Base-by-base conservation (phyloP, 2,329 filamentous ascomycete species). In the Lasiodiplodia sp. region DNA sequence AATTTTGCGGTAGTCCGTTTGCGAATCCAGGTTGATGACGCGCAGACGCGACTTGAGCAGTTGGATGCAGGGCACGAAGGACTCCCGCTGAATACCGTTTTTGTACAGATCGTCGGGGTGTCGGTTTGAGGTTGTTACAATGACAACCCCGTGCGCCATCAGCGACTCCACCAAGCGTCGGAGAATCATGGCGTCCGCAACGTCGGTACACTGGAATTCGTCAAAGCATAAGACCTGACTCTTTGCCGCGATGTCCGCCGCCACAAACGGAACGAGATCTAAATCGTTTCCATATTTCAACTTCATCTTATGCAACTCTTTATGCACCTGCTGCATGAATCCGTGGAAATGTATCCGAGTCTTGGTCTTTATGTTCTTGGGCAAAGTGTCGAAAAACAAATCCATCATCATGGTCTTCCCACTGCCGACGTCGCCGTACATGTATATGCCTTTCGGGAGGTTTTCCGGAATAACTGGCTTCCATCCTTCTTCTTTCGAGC, bases 371-470 rank as follows among this genome's bases (percentile, higher is more conserved):
- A 98, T 94, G 69, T 91, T 91, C 18, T 84, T 79, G 0, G 96
- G 96, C 25, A 98, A 84, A 0, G 95, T 97, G 72, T 98, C 94
- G 82, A 94, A 97, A 80, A 98, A 97, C 62, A 99, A 85, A 78
- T 99, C 95, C 96, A 99, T 99, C 77, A 99, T 85, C 96, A 99
- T 99, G 2, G 96, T 99, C 86, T 99, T 99, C 71, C 96, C 96
- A 75, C 93, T 96, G 51, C 96, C 96, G 2, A 99, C 96, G 78
- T 99, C 96, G 69, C 96, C 96, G 76, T 92, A 97, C 79, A 99
- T 91, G 80, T 99, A 99, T 38, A 99, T 82, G 0, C 96, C 96
- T 72, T 93, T 91, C 0, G 96, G 96, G 1, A 97, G 84, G 71
- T 91, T 86, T n/a, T 86, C 80, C 0, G 93, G 89, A 25, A 96